Conservation (phyloP, 176 grass and related monocot genomes). For the Musa beccarii region DNA sequence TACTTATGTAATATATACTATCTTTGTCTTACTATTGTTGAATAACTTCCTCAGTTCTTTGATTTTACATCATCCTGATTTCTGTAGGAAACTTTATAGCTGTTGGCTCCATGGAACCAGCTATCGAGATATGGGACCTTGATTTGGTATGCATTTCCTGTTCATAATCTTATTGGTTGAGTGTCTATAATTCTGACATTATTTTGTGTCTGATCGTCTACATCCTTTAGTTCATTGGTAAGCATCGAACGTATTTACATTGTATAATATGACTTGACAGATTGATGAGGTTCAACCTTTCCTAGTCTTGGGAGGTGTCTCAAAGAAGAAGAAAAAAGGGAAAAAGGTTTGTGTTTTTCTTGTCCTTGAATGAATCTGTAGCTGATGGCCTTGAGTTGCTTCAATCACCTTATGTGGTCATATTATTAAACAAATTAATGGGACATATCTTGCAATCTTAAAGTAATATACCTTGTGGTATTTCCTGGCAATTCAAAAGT, state of each 20-base stretch:
- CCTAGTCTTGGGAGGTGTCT: constrained; percentile 56
- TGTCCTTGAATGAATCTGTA: not conserved
- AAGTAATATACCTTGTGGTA: not conserved
- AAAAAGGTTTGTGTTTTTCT: constrained; percentile 51
- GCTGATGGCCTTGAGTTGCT: not conserved
- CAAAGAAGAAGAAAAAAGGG: constrained; percentile 60
- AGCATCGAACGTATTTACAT: not conserved
- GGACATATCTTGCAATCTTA: not conserved
- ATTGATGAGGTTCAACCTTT: constrained; percentile 72
- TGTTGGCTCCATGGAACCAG: constrained; percentile 66
- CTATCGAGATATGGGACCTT: constrained; percentile 91
- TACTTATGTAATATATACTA: not conserved
- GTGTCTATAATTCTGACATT: not conserved
- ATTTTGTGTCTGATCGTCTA: not conserved
- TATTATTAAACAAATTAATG: not conserved
- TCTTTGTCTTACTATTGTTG: not conserved
- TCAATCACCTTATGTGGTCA: not conserved
- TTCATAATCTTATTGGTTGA: not conserved
- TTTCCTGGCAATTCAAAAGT: not conserved
- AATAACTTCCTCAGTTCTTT: too few relatives aligned
- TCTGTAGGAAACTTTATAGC: constrained; percentile 85
- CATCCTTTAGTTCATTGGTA: not conserved
- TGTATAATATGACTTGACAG: constrained; percentile 31
- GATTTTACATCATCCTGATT: not conserved
- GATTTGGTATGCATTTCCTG: constrained; percentile 58